Evolutionary conservation across 441 rosid genomes (phyloP), one percentile per base, ranked within the genome.

Genomic region (Populus hybrid): DNA sequence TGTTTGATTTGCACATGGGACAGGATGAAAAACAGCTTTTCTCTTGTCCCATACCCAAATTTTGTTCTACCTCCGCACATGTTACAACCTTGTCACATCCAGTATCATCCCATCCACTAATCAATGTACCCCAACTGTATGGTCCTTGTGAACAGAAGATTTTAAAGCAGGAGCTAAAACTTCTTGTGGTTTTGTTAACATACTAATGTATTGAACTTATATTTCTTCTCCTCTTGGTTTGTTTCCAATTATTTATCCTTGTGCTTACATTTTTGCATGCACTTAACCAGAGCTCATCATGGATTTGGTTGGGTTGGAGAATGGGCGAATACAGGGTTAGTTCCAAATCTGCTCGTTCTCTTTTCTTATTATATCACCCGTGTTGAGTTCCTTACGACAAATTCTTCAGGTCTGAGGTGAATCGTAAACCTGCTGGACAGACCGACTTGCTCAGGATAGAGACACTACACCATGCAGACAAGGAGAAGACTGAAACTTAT

Each of bases 251-350:
- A 5, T 69, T 74, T 74, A 68, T 71, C 76, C 64, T 56, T 31
- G 7, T 75, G 33, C 74, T 80, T 75, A 73, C 74, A 8, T 68
- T 73, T 72, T 81, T 68, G 42, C 72, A 45, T 79, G 77, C 69
- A 23, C 74, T 59, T 73, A 40, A 74, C 70, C 77, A 95, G 98
- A 78, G 99, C 99, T 67, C 99, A 95, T 89, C 99, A 95, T 68
- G 99, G 99, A 76, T 93, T 95, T 80, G 99, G 99, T 38, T 95
- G 99, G 99, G 99, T 95, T 75, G 99, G 99, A 83, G 97, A 95
- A 89, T 93, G 98, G 99, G 99, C 99, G 29, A 93, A 92, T 79
- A 87, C 97, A 0, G 99, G 99, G 99, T 93, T 78, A 86, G 90
- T 78, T 77, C 61, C 26, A 14, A 59, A 23, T 63, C 21, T 42